A percentile compares a stretch with the other conserved stretches of the same genome.
Conservation (phyloP, 2,329 filamentous ascomycete species). For the Monosporascus sp. region DNA sequence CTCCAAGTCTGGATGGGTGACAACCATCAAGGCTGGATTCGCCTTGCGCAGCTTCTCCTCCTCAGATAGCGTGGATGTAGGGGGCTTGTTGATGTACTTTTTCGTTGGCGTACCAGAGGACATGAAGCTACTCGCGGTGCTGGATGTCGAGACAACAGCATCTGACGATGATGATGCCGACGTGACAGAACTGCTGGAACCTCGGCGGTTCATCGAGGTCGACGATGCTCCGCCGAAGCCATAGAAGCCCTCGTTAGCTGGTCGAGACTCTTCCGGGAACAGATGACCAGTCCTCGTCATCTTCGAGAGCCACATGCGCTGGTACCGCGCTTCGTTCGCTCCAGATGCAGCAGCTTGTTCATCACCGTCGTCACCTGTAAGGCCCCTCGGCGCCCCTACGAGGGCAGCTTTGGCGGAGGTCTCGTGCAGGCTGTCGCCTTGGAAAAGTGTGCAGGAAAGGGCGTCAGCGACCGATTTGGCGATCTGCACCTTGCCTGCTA, state of each 20-base stretch:
- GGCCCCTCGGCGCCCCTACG: constrained; percentile 8
- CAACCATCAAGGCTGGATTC: constrained; percentile 24
- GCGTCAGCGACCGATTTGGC: constrained; percentile 17
- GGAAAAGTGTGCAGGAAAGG: constrained; percentile 21
- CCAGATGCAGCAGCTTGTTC: background rate
- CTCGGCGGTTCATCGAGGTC: constrained; percentile 19
- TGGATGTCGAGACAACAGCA: too few relatives aligned
- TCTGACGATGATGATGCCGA: background rate
- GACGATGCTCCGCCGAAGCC: constrained; percentile 21
- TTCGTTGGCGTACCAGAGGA: too few relatives aligned
- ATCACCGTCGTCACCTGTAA: too few relatives aligned
- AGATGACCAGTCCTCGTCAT: constrained; percentile 25
- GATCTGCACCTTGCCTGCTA: constrained; percentile 25
- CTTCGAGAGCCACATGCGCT: constrained; percentile 28
- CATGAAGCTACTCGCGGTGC: too few relatives aligned
- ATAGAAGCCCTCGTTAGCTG: constrained; percentile 24
- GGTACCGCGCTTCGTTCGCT: constrained; percentile 22
- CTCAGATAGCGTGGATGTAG: constrained; percentile 7
- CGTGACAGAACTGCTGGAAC: constrained; percentile 17
- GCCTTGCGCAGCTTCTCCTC: constrained; percentile 10
- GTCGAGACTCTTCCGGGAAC: constrained; percentile 25
- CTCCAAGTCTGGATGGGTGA: constrained; percentile 25
- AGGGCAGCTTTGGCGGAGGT: constrained; percentile 23
- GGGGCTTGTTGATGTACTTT: background rate
- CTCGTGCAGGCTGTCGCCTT: constrained; percentile 27